Conservation (phyloP, 169 alveolate genomes). For the Plasmodium falciparum region DNA sequence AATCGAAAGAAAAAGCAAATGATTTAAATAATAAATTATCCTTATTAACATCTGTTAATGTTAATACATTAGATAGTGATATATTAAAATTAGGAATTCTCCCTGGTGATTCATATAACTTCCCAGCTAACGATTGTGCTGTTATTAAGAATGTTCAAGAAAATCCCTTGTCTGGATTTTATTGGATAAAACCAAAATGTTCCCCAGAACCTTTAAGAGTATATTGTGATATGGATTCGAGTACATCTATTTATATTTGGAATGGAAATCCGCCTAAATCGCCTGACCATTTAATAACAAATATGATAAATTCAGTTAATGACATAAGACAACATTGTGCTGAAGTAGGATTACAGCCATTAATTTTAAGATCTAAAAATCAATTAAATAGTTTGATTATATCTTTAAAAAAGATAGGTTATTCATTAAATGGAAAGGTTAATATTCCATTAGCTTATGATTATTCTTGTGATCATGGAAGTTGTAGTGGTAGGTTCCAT, state of each 20-base stretch:
- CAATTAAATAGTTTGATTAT: slow-evolving; percentile 86
- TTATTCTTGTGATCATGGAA: slow-evolving; percentile 85
- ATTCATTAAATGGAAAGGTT: slow-evolving; percentile 83
- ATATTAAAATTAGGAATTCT: slow-evolving; percentile 77
- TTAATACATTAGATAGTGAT: slow-evolving; percentile 54
- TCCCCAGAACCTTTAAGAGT: slow-evolving; percentile 90
- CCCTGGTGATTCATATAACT: slow-evolving; percentile 88
- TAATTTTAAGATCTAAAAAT: slow-evolving; percentile 84
- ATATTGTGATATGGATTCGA: slow-evolving; percentile 91
- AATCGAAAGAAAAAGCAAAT: slow-evolving; percentile 80
- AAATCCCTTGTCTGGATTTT: slow-evolving; percentile 88
- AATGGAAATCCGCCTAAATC: slow-evolving; percentile 78
- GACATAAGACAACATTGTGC: slow-evolving; percentile 90
- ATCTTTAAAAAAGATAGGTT: slow-evolving; percentile 89
- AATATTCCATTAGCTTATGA: slow-evolving; percentile 92
- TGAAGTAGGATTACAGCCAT: slow-evolving; percentile 90
- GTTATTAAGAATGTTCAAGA: slow-evolving; percentile 78
- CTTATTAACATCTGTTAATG: slow-evolving; percentile 66
- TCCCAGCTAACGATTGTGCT: slow-evolving; percentile 92
- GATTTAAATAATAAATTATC: slow-evolving; percentile 76
- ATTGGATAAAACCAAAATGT: slow-evolving; percentile 93
- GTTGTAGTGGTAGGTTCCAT: slow-evolving; percentile 88
- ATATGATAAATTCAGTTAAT: slow-evolving; percentile 83
- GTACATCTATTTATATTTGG: slow-evolving; percentile 85
- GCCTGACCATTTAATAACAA: slow-evolving; percentile 79